These are phyloP conservation scores for Melampsora larici-populina DNA, from an alignment of 1,284 basidiomycete genomes.

Conservation along the genomic window DNA sequence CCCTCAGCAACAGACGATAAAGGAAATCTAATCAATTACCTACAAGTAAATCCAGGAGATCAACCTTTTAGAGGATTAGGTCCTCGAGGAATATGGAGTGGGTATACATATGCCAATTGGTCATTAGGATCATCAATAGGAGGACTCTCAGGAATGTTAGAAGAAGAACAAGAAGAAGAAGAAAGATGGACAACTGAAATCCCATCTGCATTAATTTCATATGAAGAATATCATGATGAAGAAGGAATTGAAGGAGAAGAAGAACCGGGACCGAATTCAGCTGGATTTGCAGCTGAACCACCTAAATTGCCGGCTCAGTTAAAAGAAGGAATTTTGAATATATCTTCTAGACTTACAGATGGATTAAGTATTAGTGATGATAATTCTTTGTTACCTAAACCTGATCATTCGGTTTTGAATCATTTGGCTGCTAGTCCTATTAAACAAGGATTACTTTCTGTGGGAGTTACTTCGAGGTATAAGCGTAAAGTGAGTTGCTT, in stretches of 20 bases:
- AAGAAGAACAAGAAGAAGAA: constrained; percentile 53
- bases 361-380: constrained; percentile 66
- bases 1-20: constrained; percentile 82
- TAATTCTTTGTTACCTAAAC: constrained; percentile 85
- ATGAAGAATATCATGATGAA: constrained; percentile 77
- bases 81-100: constrained; percentile 46
- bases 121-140: not conserved
- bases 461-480: constrained; percentile 89
- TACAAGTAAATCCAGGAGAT: constrained; percentile 61
- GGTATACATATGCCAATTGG: constrained; percentile 33
- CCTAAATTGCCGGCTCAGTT: constrained; percentile 39
- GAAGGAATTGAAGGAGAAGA: constrained; percentile 46
- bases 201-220: constrained; percentile 69
- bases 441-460: constrained; percentile 85
- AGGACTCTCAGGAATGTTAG: constrained; percentile 29
- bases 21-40: constrained; percentile 91
- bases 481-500: constrained; percentile 70
- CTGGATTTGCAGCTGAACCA: constrained; percentile 37
- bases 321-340: constrained; percentile 43
- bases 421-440: constrained; percentile 96
- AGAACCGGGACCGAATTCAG: constrained; percentile 12
- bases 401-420: constrained; percentile 89
- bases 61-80: constrained; percentile 47
- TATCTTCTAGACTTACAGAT: constrained; percentile 45
- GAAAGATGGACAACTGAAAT: constrained; percentile 69